Conservation (phyloP, 1,139 yeast genomes). For the Suhomyces choctaworum region DNA sequence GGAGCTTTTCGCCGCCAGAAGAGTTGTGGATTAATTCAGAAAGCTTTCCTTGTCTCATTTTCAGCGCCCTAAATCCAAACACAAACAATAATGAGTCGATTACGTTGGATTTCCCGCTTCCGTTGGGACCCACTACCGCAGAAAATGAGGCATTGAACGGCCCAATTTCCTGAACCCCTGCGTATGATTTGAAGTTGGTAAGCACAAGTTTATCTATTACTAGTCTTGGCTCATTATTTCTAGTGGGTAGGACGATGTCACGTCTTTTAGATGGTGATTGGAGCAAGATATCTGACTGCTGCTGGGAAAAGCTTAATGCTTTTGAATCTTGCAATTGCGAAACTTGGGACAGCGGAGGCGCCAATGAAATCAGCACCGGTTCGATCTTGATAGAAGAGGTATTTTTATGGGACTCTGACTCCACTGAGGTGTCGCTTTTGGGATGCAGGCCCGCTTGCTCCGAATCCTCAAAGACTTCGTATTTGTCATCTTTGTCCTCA, state of each 20-base stretch:
- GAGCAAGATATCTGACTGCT: constrained; percentile 27
- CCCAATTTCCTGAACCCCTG: constrained; percentile 91
- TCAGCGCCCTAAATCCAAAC: constrained; percentile 93
- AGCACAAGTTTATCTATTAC: constrained; percentile 74
- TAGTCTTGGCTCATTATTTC: constrained; percentile 51
- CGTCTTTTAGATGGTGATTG: constrained; percentile 33
- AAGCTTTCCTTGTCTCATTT: constrained; percentile 94
- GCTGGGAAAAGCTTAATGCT: constrained; percentile 31
- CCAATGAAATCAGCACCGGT: constrained; percentile 4
- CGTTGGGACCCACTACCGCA: constrained; percentile 99
- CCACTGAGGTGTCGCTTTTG: constrained; percentile 15
- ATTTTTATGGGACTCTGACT: constrained; percentile 7
- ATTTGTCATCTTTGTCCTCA: constrained; percentile 3
- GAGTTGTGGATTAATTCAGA: constrained; percentile 91
- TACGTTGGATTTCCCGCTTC: constrained; percentile 96
- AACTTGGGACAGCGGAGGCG: constrained; percentile 1
- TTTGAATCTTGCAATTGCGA: constrained; percentile 7
- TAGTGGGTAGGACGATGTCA: constrained; percentile 18
- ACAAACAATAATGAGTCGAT: constrained; percentile 95
- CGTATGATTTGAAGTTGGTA: constrained; percentile 91
- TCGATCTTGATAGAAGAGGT: constrained; percentile 5
- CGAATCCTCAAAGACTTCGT: constrained; percentile 12
- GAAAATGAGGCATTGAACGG: constrained; percentile 93
- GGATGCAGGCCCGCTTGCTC: constrained; percentile 4
- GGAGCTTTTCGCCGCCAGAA: constrained; percentile 62